phyloP scores from a whole-genome alignment of 805 yeast genomes.

The Kazachstania viticola region DNA sequence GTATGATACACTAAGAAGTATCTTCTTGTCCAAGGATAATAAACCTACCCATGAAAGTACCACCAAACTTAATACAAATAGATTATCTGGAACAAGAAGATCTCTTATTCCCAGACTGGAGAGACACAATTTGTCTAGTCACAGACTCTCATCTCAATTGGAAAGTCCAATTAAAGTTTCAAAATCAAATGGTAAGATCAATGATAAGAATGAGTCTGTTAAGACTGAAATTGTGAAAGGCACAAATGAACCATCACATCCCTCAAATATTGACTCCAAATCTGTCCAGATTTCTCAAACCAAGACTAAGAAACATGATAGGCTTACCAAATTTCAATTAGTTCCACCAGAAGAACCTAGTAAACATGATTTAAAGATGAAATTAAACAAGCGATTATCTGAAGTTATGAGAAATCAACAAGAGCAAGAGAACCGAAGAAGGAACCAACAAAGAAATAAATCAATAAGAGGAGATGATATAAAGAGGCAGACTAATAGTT shows the following conservation, averaged over 20 bases:
- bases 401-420: constrained; percentile 25
- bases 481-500: constrained; percentile 9
- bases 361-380: constrained; percentile 19
- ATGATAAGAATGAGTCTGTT: background rate
- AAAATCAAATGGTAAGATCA: background rate
- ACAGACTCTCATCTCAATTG: too few relatives aligned
- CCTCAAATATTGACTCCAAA: background rate
- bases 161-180: background rate
- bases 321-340: constrained; percentile 23
- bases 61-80: background rate
- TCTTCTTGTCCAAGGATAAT: constrained; percentile 19
- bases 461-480: constrained; percentile 19
- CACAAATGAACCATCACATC: background rate
- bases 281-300: background rate
- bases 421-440: constrained; percentile 17
- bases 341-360: constrained; percentile 14
- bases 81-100: constrained; percentile 1
- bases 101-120: constrained; percentile 6
- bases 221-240: background rate
- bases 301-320: constrained; percentile 9
- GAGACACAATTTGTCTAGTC: background rate
- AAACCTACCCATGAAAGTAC: too few relatives aligned
- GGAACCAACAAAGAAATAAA: constrained; percentile 19
- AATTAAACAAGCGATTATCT: constrained; percentile 21
- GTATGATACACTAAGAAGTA: constrained; percentile 20